phyloP scores from a whole-genome alignment of 345 rosid genomes.

The Eucalyptus pumila region DNA sequence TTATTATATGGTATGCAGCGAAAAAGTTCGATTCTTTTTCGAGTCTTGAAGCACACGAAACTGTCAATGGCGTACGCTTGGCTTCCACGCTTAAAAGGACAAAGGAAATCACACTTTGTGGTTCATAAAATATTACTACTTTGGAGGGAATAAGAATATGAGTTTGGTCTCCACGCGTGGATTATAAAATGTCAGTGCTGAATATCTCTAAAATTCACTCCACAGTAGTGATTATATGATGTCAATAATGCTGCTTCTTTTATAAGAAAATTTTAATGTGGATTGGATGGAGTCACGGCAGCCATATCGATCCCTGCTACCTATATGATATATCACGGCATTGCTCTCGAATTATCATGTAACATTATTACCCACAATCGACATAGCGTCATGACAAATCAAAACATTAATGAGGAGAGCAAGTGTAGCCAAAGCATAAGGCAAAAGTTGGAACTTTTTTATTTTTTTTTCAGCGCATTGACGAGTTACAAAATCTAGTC shows the following conservation, averaged over 20 bases:
- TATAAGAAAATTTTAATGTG: neutral
- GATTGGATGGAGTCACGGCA: neutral
- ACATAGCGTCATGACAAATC: neutral
- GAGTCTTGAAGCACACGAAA: neutral
- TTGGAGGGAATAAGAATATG: neutral
- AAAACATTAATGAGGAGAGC: neutral
- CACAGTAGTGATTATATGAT: neutral
- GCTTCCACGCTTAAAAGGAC: neutral
- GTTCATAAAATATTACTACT: neutral
- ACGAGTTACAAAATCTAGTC: neutral
- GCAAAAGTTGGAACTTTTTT: neutral
- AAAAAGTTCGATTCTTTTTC: neutral
- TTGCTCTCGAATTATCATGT: neutral
- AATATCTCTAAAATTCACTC: neutral
- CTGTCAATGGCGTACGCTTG: neutral
- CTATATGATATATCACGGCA: rapidly evolving
- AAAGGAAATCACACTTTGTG: neutral
- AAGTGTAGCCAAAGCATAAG: neutral
- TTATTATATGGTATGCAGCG: neutral
- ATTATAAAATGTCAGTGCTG: neutral
- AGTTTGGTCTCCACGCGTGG: neutral
- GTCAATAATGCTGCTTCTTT: neutral
- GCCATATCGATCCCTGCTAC: too few relatives aligned
- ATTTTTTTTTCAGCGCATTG: neutral
- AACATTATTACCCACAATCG: neutral